A percentile compares a stretch with the other conserved stretches of the same genome.
phyloP scores from a whole-genome alignment of 192 early-diverging fungal genomes.

The Backusella australiensis region DNA sequence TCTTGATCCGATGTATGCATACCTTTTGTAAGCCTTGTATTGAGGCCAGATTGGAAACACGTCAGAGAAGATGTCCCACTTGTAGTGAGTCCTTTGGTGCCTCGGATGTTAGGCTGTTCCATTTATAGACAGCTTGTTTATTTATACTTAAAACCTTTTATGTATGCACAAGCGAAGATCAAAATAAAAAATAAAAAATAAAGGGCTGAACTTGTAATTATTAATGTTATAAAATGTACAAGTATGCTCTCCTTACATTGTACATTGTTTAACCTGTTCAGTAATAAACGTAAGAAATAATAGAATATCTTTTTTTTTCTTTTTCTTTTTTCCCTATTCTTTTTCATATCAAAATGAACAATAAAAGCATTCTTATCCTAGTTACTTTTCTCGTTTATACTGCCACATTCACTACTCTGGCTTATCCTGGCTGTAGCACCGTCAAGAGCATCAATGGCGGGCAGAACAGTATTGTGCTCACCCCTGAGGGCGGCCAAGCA shows the following conservation, averaged over 20 bases:
- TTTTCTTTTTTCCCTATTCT: neutral
- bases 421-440: neutral
- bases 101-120: constrained; percentile 79
- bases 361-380: neutral
- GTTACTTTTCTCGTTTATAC: neutral
- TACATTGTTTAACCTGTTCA: neutral
- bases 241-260: neutral
- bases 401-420: neutral
- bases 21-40: constrained; percentile 95
- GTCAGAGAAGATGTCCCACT: constrained; percentile 93
- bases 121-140: constrained; percentile 43
- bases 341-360: neutral
- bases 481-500: neutral
- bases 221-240: too few relatives aligned
- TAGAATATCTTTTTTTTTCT: neutral
- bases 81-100: constrained; percentile 85
- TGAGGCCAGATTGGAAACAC: constrained; percentile 77
- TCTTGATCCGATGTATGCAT: constrained; percentile 90
- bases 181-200: neutral
- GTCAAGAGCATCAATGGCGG: neutral
- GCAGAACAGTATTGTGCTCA: neutral
- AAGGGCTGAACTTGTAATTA: neutral
- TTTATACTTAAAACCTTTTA: constrained; percentile 14
- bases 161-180: neutral
- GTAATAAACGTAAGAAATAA: neutral